A percentile compares a stretch with the other conserved stretches of the same genome.
Evolutionary conservation across 2,329 filamentous ascomycete genomes (phyloP).

Genomic region (Alternaria dauci): DNA sequence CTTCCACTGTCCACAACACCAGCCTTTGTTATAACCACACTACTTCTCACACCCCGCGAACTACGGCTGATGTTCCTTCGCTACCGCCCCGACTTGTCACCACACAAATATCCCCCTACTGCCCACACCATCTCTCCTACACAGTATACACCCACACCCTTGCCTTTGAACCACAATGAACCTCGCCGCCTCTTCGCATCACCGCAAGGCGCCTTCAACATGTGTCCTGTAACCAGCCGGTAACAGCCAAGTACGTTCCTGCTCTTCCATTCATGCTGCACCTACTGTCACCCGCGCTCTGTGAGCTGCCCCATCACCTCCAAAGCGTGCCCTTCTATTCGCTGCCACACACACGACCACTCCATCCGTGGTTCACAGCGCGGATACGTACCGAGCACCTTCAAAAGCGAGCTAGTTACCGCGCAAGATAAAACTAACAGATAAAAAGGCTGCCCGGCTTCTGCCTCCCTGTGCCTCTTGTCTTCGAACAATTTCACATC

Average conservation of each 20-base stretch:
- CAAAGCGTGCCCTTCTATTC: slow-evolving; percentile 8
- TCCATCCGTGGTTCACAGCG: slow-evolving; percentile 10
- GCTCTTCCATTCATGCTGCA: neutral
- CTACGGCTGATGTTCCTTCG: slow-evolving; percentile 20
- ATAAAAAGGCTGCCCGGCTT: slow-evolving; percentile 25
- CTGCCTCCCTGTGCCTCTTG: slow-evolving; percentile 21
- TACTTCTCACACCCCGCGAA: slow-evolving; percentile 14
- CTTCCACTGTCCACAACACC: slow-evolving; percentile 20
- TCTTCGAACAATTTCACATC: slow-evolving; percentile 5
- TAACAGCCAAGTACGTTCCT: slow-evolving; percentile 37
- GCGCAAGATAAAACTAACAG: slow-evolving; percentile 14
- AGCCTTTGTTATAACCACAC: slow-evolving; percentile 19
- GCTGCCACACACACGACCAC: neutral
- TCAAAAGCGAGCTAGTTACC: neutral
- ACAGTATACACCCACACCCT: neutral
- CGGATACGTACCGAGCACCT: slow-evolving; percentile 7
- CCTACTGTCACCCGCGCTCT: neutral
- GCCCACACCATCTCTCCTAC: slow-evolving; percentile 4
- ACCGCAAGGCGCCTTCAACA: slow-evolving; percentile 38
- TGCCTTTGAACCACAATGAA: slow-evolving; percentile 27
- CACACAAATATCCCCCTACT: slow-evolving; percentile 14
- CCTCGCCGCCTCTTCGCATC: slow-evolving; percentile 37
- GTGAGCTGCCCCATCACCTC: neutral
- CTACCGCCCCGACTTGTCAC: slow-evolving; percentile 27
- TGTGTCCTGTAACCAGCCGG: slow-evolving; percentile 37